A percentile compares a stretch with the other conserved stretches of the same genome.
Conservation (phyloP, 176 grass and related monocot genomes). For the Lolium perenne region DNA sequence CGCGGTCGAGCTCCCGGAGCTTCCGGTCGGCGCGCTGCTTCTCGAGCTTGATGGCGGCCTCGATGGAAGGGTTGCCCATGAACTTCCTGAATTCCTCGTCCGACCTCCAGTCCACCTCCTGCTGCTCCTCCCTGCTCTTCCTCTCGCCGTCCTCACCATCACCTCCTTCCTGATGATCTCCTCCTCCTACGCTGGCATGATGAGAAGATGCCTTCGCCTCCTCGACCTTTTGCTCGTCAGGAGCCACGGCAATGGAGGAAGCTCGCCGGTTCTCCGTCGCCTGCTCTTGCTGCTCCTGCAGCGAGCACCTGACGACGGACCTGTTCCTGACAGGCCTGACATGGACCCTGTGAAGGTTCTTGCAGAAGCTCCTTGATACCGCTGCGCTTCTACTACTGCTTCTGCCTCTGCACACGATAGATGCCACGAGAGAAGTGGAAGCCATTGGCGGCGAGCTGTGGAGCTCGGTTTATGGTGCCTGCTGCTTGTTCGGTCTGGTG, state of each 20-base stretch:
- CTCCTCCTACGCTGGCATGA: conserved; percentile 26
- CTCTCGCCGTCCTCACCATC: not conserved
- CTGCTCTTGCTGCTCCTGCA: conserved; percentile 64
- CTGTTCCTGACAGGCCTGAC: conserved; percentile 25
- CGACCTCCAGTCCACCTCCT: conserved; percentile 94
- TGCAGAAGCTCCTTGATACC: conserved; percentile 31
- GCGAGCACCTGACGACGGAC: conserved; percentile 44
- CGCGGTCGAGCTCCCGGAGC: conserved; percentile 82
- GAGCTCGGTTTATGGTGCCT: not conserved
- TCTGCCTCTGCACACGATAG: conserved; percentile 27
- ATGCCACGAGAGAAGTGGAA: conserved; percentile 46
- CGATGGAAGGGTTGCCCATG: conserved; percentile 97
- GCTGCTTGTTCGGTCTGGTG: conserved; percentile 28
- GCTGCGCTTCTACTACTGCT: not conserved
- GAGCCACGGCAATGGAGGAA: conserved; percentile 46
- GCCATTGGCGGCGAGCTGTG: conserved; percentile 48
- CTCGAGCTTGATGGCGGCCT: conserved; percentile 95
- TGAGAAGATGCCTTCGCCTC: not conserved
- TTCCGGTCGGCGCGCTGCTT: conserved; percentile 87
- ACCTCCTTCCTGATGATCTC: conserved; percentile 18
- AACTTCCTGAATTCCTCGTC: conserved; percentile 99
- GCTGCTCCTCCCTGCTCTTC: conserved; percentile 65
- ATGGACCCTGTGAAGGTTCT: conserved; percentile 7
- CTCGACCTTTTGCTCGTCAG: conserved; percentile 34
- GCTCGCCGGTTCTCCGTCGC: not conserved